phyloP scores from a whole-genome alignment of 805 yeast genomes.

The Candida xyloterini region DNA sequence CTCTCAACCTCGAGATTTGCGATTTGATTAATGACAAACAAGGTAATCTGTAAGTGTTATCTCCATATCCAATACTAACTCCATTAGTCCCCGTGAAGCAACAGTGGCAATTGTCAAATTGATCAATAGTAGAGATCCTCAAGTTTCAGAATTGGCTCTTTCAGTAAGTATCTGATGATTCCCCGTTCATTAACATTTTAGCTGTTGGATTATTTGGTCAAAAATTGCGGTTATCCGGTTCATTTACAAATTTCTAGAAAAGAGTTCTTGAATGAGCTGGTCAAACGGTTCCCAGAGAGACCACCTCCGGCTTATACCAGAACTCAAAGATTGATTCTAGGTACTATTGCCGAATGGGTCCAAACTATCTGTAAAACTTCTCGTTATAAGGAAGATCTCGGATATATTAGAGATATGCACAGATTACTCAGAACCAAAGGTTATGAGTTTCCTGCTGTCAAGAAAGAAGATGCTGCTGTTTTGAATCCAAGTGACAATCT shows the following conservation, averaged over 20 bases:
- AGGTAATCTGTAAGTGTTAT: slow-evolving; percentile 51
- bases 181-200: slow-evolving; percentile 2
- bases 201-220: slow-evolving; percentile 82
- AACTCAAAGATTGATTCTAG: slow-evolving; percentile 79
- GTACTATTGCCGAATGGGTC: slow-evolving; percentile 95
- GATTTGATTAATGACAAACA: slow-evolving; percentile 91
- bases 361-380: slow-evolving; percentile 90
- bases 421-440: slow-evolving; percentile 86
- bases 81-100: slow-evolving; percentile 73
- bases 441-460: slow-evolving; percentile 87
- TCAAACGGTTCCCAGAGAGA: slow-evolving; percentile 88
- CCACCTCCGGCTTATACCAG: slow-evolving; percentile 85
- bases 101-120: slow-evolving; percentile 80
- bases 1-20: slow-evolving; percentile 86
- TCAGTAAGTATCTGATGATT: slow-evolving; percentile 18
- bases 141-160: slow-evolving; percentile 77
- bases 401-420: slow-evolving; percentile 94
- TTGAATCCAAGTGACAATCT: slow-evolving; percentile 84
- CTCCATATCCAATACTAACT: slow-evolving; percentile 13
- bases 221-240: slow-evolving; percentile 97
- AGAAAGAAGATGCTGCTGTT: slow-evolving; percentile 88
- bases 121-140: slow-evolving; percentile 79
- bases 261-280: slow-evolving; percentile 91
- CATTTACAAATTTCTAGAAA: slow-evolving; percentile 93
- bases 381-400: slow-evolving; percentile 86